Conservation (phyloP, 139 green algal genomes). For the Haematococcus lacustris region DNA sequence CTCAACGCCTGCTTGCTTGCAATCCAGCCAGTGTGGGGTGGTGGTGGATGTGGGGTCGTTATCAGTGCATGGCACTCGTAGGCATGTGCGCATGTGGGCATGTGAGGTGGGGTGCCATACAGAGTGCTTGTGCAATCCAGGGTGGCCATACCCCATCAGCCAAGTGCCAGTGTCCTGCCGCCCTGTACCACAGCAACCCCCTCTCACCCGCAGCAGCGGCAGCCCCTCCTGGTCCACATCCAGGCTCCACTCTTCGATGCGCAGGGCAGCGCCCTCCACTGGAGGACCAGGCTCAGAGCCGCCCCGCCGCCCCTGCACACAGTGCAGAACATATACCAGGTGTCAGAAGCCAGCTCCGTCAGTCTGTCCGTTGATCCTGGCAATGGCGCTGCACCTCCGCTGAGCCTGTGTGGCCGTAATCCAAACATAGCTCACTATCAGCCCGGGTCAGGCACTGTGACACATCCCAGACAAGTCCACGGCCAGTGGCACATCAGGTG, state of each 20-base stretch:
- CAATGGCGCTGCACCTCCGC: neutral
- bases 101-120: too few relatives aligned
- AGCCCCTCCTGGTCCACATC: slow-evolving; percentile 37
- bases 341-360: too few relatives aligned
- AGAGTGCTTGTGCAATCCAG: neutral
- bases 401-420: neutral
- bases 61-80: neutral
- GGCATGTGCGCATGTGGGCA: too few relatives aligned
- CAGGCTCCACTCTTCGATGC: slow-evolving; percentile 60
- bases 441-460: neutral
- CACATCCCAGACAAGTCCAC: neutral
- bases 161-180: neutral
- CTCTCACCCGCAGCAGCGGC: neutral
- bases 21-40: neutral
- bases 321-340: neutral
- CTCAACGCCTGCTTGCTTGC: neutral
- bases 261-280: slow-evolving; percentile 55
- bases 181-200: neutral
- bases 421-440: neutral
- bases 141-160: neutral
- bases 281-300: slow-evolving; percentile 40
- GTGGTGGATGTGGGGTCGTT: neutral
- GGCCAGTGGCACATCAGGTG: neutral
- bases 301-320: neutral
- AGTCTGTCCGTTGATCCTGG: neutral